These are phyloP conservation scores for Vitis hybrid DNA, from an alignment of 177 flowering plant species.

Conservation along the genomic window DNA sequence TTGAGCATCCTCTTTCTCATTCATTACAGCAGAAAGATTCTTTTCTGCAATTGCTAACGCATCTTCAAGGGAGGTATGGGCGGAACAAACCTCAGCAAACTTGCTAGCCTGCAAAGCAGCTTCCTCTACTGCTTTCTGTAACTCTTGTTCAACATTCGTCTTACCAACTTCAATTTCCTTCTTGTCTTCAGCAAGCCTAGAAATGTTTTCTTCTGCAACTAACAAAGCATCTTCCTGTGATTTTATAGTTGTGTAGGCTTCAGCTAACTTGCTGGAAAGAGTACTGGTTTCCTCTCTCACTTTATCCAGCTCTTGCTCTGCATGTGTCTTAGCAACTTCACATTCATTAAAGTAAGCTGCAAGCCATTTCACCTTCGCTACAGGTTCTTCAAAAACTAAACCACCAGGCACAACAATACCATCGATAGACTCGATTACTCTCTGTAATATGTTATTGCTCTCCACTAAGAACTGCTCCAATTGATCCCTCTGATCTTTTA, in stretches of 20 bases:
- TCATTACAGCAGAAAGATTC: slow-evolving; percentile 28
- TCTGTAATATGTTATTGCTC: slow-evolving; percentile 59
- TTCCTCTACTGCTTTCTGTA: slow-evolving; percentile 51
- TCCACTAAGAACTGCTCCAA: slow-evolving; percentile 60
- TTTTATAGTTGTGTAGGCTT: slow-evolving; percentile 39
- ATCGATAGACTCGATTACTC: slow-evolving; percentile 53
- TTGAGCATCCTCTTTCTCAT: slow-evolving; percentile 51
- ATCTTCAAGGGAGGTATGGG: slow-evolving; percentile 46
- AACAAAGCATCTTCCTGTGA: slow-evolving; percentile 58
- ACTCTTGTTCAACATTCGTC: slow-evolving; percentile 35
- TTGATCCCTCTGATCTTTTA: slow-evolving; percentile 58
- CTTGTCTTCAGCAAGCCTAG: slow-evolving; percentile 57
- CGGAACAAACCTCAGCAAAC: slow-evolving; percentile 39
- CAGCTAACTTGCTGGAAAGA: slow-evolving; percentile 44
- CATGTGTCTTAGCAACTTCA: slow-evolving; percentile 33
- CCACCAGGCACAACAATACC: slow-evolving; percentile 45
- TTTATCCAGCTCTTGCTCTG: slow-evolving; percentile 53
- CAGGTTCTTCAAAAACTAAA: slow-evolving; percentile 51
- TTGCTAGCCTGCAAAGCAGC: slow-evolving; percentile 29
- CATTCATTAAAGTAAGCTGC: slow-evolving; percentile 42
- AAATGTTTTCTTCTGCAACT: slow-evolving; percentile 35
- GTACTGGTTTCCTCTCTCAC: slow-evolving; percentile 48
- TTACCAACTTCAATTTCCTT: slow-evolving; percentile 45
- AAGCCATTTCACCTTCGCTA: slow-evolving; percentile 67
- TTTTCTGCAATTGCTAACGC: slow-evolving; percentile 47